Evolutionary conservation across 163 green algal species (phyloP).

Genomic region (Scenedesmus sp.): DNA sequence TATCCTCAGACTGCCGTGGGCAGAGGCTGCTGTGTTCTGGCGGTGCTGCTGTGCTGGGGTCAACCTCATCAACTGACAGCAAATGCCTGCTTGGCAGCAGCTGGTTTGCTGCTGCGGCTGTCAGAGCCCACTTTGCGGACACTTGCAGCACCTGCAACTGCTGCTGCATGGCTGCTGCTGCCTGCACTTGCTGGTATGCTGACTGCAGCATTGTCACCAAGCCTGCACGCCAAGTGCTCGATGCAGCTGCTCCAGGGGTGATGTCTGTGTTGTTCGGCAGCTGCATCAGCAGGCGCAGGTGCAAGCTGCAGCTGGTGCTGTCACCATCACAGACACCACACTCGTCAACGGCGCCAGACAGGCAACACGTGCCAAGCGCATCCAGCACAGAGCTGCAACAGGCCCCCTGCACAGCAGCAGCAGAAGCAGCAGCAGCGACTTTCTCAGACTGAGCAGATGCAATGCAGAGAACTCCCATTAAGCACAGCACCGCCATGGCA

Average conservation of each 20-base stretch:
- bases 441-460: no score
- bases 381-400: conserved; percentile 69
- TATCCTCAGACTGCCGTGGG: background rate
- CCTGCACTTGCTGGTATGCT: background rate
- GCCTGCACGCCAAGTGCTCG: background rate
- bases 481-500: background rate
- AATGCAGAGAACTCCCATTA: background rate
- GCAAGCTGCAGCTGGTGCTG: conserved; percentile 62
- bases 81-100: background rate
- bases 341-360: conserved; percentile 70
- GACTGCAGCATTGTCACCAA: background rate
- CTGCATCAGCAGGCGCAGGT: conserved; percentile 10
- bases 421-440: background rate
- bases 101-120: background rate
- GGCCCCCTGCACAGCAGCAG: conserved; percentile 51
- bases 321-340: conserved; percentile 82
- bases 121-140: background rate
- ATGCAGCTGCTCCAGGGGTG: background rate
- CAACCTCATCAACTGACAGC: background rate
- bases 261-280: conserved; percentile 19
- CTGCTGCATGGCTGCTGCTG: background rate
- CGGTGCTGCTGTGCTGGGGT: background rate
- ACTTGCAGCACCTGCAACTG: conserved; percentile 26
- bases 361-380: conserved; percentile 70
- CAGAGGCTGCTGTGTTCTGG: background rate